These are phyloP conservation scores for Talaromyces marneffei DNA, from an alignment of 2,329 filamentous ascomycete species.

Conservation along the genomic window DNA sequence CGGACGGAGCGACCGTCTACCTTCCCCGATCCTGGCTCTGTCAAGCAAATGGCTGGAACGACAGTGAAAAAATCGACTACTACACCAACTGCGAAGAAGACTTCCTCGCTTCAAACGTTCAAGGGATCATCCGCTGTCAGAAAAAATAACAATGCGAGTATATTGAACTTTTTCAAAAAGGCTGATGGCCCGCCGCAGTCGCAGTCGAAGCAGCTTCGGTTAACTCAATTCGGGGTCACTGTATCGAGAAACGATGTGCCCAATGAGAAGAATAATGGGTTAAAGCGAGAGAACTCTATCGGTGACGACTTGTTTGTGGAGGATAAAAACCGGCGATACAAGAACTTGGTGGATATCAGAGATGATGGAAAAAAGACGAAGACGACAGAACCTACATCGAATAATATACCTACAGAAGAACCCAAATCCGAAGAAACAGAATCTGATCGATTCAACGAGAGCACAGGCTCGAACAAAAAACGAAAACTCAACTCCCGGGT, in stretches of 20 bases:
- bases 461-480: slow-evolving; percentile 27
- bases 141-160: slow-evolving; percentile 53
- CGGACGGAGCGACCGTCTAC: not conserved
- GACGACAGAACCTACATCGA: slow-evolving; percentile 23
- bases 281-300: not conserved
- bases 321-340: slow-evolving; percentile 23
- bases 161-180: slow-evolving; percentile 71
- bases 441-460: slow-evolving; percentile 28
- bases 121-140: slow-evolving; percentile 18
- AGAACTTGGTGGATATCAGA: slow-evolving; percentile 10
- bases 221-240: slow-evolving; percentile 40
- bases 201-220: slow-evolving; percentile 48
- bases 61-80: not conserved
- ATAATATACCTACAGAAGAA: not conserved
- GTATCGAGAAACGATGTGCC: slow-evolving; percentile 21
- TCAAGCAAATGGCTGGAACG: slow-evolving; percentile 11
- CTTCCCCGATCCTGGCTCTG: not conserved
- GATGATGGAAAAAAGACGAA: not conserved
- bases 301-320: slow-evolving; percentile 30
- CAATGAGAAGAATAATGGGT: not conserved
- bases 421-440: not conserved
- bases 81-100: slow-evolving; percentile 5
- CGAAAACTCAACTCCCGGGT: slow-evolving; percentile 25
- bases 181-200: slow-evolving; percentile 42
- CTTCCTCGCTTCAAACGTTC: not conserved